Evolutionary conservation across 345 rosid genomes (phyloP).

Genomic region (Microthlaspi erraticum): DNA sequence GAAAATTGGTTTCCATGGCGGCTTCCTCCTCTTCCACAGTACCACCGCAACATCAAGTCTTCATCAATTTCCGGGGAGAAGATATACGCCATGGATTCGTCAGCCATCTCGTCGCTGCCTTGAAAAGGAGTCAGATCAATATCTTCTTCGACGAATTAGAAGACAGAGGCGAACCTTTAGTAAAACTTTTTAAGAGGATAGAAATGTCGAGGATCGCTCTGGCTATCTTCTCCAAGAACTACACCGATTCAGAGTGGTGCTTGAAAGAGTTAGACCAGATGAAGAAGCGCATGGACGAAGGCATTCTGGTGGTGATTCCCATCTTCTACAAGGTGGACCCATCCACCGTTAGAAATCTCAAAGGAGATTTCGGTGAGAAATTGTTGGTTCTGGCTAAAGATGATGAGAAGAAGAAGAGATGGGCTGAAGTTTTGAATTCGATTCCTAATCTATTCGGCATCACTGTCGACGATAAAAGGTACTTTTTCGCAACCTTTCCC

Average conservation of each 20-base stretch:
- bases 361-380: slow-evolving; percentile 16
- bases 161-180: background rate
- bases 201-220: slow-evolving; percentile 24
- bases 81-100: slow-evolving; percentile 26
- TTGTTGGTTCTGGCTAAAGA: slow-evolving; percentile 8
- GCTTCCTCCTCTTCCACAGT: too few relatives aligned
- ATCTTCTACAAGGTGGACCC: slow-evolving; percentile 9
- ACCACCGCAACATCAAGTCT: slow-evolving; percentile 31
- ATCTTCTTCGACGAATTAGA: slow-evolving; percentile 23
- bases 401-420: slow-evolving; percentile 9
- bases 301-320: slow-evolving; percentile 22
- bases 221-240: slow-evolving; percentile 14
- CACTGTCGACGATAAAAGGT: slow-evolving; percentile 2
- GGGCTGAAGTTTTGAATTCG: background rate
- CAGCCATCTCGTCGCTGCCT: slow-evolving; percentile 27
- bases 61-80: slow-evolving; percentile 37
- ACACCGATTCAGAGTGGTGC: slow-evolving; percentile 6
- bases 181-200: background rate
- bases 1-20: too few relatives aligned
- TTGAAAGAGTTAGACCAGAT: slow-evolving; percentile 31
- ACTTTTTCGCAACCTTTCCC: background rate
- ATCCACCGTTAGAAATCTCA: background rate
- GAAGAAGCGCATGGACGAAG: background rate
- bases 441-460: slow-evolving; percentile 1
- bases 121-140: background rate